Base-by-base conservation (phyloP, 1,284 basidiomycete species). In the Papiliotrema fonsecae region DNA sequence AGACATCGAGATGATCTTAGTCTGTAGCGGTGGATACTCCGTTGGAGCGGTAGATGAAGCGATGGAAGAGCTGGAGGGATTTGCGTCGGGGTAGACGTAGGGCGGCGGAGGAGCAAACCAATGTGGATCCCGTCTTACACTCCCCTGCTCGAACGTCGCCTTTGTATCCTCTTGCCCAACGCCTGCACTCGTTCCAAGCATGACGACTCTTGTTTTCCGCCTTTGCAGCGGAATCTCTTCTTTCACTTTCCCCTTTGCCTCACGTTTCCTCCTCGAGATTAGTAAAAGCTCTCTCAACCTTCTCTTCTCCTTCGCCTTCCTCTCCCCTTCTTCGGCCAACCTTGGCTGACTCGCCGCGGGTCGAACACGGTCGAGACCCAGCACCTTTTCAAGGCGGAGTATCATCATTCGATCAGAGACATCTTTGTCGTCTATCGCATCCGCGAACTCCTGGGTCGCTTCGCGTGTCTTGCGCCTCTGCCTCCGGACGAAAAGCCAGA, bases 381-480 rank as follows among this genome's bases (percentile, higher is more conserved):
- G 47, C 1, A 62, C 43, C 26, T 46, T 51, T 34, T 63, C 58
- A 36, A 66, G 42, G 26, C 56, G 27, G 2, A 63, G 38, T 6
- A 46, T 47, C 25, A 52, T 50, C 32, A 61, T 35, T 21, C 51
- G 37, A 13, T 62, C 54, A 21, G 50, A 38, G 10, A 68, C 58
- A 9, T 55, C 49, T 11, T 42, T 51, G 16, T 62, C 60, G 42
- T 69, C 67, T 40, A 71, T 32, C 9, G 56, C 56, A 11, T 61
- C 49, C 3, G 55, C 67, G 41, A 73, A 74, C n/a, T 58, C 55
- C 16, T 49, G 45, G 0, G 69, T 70, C 0, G 59, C 64, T 24
- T 61, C 49, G 1, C 67, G 50, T 11, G 65, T 70, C 41, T 53
- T 51, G 9, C 43, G 38, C 7, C 71, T 55, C 41, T 72, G 53